Conservation (phyloP, 805 yeast genomes). For the Saturnispora galanensis region DNA sequence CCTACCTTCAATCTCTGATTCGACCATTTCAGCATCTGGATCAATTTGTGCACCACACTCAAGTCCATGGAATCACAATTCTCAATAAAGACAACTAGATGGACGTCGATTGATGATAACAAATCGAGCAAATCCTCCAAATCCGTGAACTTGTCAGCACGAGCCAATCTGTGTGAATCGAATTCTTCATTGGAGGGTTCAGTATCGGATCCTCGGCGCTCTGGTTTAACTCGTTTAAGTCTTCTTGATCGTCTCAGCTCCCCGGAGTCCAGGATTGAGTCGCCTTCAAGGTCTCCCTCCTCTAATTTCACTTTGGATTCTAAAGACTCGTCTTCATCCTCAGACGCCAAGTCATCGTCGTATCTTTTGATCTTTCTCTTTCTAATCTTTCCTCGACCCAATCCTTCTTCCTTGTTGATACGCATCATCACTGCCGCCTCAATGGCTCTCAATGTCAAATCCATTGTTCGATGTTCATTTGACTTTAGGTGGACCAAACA, state of each 20-base stretch:
- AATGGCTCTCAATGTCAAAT: slow-evolving; percentile 10
- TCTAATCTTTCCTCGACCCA: slow-evolving; percentile 8
- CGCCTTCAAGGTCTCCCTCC: background rate
- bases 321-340: slow-evolving; percentile 12
- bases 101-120: slow-evolving; percentile 9
- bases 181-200: background rate
- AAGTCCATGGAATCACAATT: slow-evolving; percentile 29
- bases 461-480: slow-evolving; percentile 11
- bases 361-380: slow-evolving; percentile 9
- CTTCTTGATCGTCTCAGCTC: slow-evolving; percentile 9
- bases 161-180: slow-evolving; percentile 10
- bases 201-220: slow-evolving; percentile 8
- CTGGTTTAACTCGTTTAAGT: slow-evolving; percentile 4
- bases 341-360: slow-evolving; percentile 6
- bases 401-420: slow-evolving; percentile 1
- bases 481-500: slow-evolving; percentile 14
- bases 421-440: slow-evolving; percentile 9
- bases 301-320: slow-evolving; percentile 11
- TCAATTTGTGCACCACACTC: slow-evolving; percentile 16
- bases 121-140: slow-evolving; percentile 19
- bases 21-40: slow-evolving; percentile 19
- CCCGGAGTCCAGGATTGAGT: background rate
- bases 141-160: slow-evolving; percentile 15
- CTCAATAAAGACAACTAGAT: slow-evolving; percentile 23
- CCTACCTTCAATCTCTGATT: slow-evolving; percentile 13